Evolutionary conservation across 2,329 filamentous ascomycete species (phyloP), one percentile per base, ranked within the genome.

Genomic region (Colletotrichum filicis): DNA sequence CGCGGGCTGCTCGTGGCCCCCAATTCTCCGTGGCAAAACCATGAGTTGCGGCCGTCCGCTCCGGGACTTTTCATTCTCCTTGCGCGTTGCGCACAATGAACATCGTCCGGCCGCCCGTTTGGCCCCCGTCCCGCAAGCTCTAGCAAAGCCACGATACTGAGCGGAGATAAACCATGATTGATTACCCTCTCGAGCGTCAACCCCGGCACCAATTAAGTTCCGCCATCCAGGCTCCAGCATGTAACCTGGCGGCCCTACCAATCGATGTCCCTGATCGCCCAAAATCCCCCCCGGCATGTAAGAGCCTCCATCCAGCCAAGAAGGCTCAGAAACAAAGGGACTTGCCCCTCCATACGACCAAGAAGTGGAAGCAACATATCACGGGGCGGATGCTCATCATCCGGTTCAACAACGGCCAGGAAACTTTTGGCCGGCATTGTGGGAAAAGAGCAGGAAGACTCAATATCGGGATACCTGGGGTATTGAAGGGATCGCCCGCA

Each of bases 21-120:
- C 55, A 73, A 70, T 56, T 69, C 49, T 62, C 66, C 66, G 66
- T 65, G 60, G 70, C 66, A 67, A 53, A 65, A 49, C 60, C 59
- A 35, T 64, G 42, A 46, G 37, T 16, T n/a, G 37, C 58, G 24
- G 30, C 46, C 32, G 59, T 64, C 55, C 26, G 28, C 16, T 65
- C 42, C 66, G 60, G 16, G 16, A 52, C 49, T 57, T 49, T 49
- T 22, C 7, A 19, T 49, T 49, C 19, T 49, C 42, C 19, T 49
- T 49, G 19, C 42, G 42, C 42, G 19, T 49, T 49, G 42, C 42
- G 19, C 42, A 49, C 42, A 49, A 49, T 49, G 8, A 22, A 22
- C 19, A n/a, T 49, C 42, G 16, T n/a, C 42, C 42, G 42, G 42
- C 35, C 52, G 52, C 52, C 69, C 69, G 52, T 30, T 58, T 58